A percentile compares a stretch with the other conserved stretches of the same genome.
These are phyloP conservation scores for Mallotus japonicus DNA, from an alignment of 441 rosid species.

Conservation along the genomic window DNA sequence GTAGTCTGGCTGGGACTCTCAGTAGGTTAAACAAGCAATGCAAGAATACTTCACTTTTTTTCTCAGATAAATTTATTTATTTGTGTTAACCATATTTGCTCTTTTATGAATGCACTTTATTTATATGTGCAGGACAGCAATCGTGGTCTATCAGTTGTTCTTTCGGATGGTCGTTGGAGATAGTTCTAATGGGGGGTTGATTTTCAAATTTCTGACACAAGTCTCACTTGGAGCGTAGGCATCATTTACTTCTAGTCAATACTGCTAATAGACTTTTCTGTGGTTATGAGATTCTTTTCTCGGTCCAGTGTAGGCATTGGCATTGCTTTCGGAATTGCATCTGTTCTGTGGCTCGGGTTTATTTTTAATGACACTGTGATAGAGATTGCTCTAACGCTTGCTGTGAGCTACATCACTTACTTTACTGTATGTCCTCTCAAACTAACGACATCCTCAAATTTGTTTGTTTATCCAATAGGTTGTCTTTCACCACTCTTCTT, in stretches of 20 bases:
- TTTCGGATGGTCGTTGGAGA: conserved; percentile 78
- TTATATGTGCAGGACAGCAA: conserved; percentile 67
- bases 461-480: background rate
- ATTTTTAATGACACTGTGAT: conserved; percentile 84
- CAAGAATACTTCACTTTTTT: background rate
- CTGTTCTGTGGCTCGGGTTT: conserved; percentile 86
- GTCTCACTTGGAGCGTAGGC: conserved; percentile 89
- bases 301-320: conserved; percentile 83
- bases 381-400: conserved; percentile 79
- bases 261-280: conserved; percentile 15
- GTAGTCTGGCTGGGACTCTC: conserved; percentile 8
- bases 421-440: conserved; percentile 64
- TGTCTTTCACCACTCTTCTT: too few relatives aligned
- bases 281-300: conserved; percentile 31
- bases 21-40: conserved; percentile 9
- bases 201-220: conserved; percentile 63
- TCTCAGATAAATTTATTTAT: conserved; percentile 1
- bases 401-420: conserved; percentile 86
- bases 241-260: conserved; percentile 21
- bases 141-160: conserved; percentile 87
- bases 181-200: conserved; percentile 50
- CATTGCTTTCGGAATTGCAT: conserved; percentile 75
- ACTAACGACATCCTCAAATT: conserved; percentile 6
- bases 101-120: conserved; percentile 26
- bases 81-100: conserved; percentile 14